Evolutionary conservation across 345 rosid species (phyloP), one percentile per base, ranked within the genome.

Genomic region (Arabis hirsuta): DNA sequence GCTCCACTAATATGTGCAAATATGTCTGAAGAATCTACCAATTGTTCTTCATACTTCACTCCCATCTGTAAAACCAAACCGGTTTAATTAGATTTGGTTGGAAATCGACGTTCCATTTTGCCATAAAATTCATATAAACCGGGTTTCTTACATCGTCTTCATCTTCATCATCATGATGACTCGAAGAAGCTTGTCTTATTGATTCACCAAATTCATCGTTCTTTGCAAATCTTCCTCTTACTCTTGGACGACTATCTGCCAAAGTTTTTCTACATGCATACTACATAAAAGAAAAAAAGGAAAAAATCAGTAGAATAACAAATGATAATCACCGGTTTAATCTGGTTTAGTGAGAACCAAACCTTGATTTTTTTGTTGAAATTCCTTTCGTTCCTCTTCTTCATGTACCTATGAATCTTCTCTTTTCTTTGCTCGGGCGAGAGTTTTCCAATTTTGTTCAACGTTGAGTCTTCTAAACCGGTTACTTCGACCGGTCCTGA

Each of bases 331-430:
- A 12, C 42, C 8, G 38, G 46, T 72, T 61, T 26, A 29, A 20
- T 53, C 57, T 54, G 61, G 65, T 78, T 59, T 19, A 2, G 5
- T 59, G 11, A 22, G 32, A 62, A 54, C 16, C 41, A 19, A 44
- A 90, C 99, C 96, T 95, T 95, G 54, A 95, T 95, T 88, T 95
- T 95, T 83, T 88, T 95, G 94, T 86, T 81, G 88, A 95, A 95
- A 62, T 95, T 95, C 50, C 99, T 90, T 72, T 95, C 90, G 62
- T 88, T 91, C 56, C 96, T 87, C 74, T 95, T 95, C 91, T 90
- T 95, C 92, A 91, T 76, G 76, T 91, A 95, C 80, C 94, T 86
- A 65, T 84, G 89, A 45, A 95, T 91, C 82, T 87, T 95, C 85
- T 95, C 98, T 80, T 86, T 91, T 73, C 96, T 87, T 72, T 95